These are phyloP conservation scores for Aspergillus cavernicola DNA, from an alignment of 495 filamentous ascomycete species.

Conservation along the genomic window DNA sequence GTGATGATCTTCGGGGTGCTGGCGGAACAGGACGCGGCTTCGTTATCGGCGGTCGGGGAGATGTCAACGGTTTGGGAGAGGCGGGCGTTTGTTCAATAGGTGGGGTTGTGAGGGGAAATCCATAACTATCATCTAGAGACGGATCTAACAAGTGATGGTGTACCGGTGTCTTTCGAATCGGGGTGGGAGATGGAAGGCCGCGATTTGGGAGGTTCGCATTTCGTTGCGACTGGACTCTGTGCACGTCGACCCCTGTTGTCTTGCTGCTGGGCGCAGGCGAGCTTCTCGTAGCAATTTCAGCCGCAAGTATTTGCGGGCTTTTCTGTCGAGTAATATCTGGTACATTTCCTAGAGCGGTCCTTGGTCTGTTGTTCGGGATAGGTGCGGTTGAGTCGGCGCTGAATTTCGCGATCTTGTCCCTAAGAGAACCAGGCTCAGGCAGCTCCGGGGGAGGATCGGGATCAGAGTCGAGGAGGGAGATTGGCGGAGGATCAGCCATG, in stretches of 20 bases:
- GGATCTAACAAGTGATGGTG: neutral
- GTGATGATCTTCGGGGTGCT: constrained; percentile 12
- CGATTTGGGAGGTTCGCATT: neutral
- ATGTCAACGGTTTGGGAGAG: no score
- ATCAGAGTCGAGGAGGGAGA: constrained; percentile 13
- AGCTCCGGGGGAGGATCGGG: constrained; percentile 21
- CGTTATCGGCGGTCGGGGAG: constrained; percentile 9
- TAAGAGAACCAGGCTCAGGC: constrained; percentile 40
- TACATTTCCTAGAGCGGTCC: constrained; percentile 9
- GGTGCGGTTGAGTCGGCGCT: constrained; percentile 22
- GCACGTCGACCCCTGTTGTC: neutral
- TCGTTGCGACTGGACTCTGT: neutral
- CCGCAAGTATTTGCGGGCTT: constrained; percentile 33
- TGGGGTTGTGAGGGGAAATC: neutral
- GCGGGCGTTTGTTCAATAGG: constrained; percentile 12
- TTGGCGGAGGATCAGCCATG: neutral
- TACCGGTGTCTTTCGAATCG: constrained; percentile 5
- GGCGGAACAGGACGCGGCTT: constrained; percentile 18
- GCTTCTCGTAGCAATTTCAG: constrained; percentile 33
- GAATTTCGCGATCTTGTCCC: constrained; percentile 39
- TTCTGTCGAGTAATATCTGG: constrained; percentile 17
- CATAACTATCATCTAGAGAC: constrained; percentile 1
- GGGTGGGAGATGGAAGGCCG: constrained; percentile 9
- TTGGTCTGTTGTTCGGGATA: constrained; percentile 3
- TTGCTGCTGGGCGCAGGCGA: constrained; percentile 20